Conservation (phyloP, 2,329 filamentous ascomycete genomes). For the Colletotrichum sp. region DNA sequence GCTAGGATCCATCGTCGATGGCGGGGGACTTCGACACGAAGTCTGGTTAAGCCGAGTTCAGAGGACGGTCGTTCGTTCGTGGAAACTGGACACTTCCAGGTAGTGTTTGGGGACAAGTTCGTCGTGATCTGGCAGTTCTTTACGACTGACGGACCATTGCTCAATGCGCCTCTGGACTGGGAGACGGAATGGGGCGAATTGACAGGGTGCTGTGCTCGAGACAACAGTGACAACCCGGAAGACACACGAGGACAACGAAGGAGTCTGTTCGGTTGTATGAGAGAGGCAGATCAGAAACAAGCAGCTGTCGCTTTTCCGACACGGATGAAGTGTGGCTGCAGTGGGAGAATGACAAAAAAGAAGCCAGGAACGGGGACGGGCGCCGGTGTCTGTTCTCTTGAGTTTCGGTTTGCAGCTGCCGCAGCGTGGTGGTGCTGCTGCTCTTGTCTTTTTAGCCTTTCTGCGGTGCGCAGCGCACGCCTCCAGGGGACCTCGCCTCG, state of each 20-base stretch:
- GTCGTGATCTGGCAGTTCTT: neutral
- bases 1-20: conserved; percentile 31
- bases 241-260: neutral
- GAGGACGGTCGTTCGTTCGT: neutral
- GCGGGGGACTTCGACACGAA: neutral
- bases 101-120: neutral
- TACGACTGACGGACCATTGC: conserved; percentile 1
- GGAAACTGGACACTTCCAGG: neutral
- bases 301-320: neutral
- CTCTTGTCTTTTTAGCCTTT: neutral
- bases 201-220: neutral
- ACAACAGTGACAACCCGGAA: neutral
- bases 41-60: neutral
- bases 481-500: neutral
- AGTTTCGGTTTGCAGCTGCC: conserved; percentile 9
- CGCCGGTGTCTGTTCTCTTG: conserved; percentile 13
- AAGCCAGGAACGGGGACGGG: neutral
- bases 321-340: neutral
- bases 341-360: neutral
- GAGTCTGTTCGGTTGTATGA: neutral
- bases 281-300: neutral
- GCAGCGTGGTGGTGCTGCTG: neutral
- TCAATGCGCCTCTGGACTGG: neutral
- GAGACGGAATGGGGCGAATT: neutral
- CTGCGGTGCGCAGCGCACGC: neutral